Evolutionary conservation across 2,329 filamentous ascomycete species (phyloP), one percentile per base, ranked within the genome.

Genomic region (Trichoderma atroviride): DNA sequence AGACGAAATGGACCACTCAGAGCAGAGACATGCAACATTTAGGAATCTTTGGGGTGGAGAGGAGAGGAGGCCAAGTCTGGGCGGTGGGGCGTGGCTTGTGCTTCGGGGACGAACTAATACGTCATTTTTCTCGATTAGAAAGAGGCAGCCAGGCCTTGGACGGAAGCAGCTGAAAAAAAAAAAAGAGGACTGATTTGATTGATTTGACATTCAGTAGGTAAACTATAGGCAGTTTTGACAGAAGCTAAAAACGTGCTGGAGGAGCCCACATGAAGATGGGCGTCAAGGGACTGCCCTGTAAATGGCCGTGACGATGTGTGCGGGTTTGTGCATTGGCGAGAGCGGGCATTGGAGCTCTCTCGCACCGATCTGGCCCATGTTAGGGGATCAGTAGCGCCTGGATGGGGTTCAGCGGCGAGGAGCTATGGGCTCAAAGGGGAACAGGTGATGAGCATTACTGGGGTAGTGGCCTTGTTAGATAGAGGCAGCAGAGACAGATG

Each of bases 81-180:
- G 29, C 24, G n/a, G 52, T 57, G 62, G 52, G 62, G 62, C 40
- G 62, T 65, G 62, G 62, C 62, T 67, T 67, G 40, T 59, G 55
- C 40, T 11, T n/a, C 29, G 55, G 52, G 55, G 40, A 52, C 29
- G 22, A 50, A 4, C 40, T 35, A 58, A 50, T 37, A 67, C 63
- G 63, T 67, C 63, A 67, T 67, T 52, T 5, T 24, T 43, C 24
- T 50, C 11, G 35, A 16, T 7, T 19, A 7, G 13, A 35, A 35
- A 27, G 60, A 53, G 61, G 61, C 63, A 67, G 55, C 63, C 29
- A 19, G 40, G 16, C 37, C 40, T 43, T 43, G 50, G 61, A 43
- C 19, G 60, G 16, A 55, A 19, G 50, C 52, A 50, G 53, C 52
- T 58, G 37, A 35, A 22, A 37, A 43, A 43, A 43, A 40, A 35